Evolutionary conservation across 805 yeast genomes (phyloP).

Genomic region (Candida sakaeoensis): DNA sequence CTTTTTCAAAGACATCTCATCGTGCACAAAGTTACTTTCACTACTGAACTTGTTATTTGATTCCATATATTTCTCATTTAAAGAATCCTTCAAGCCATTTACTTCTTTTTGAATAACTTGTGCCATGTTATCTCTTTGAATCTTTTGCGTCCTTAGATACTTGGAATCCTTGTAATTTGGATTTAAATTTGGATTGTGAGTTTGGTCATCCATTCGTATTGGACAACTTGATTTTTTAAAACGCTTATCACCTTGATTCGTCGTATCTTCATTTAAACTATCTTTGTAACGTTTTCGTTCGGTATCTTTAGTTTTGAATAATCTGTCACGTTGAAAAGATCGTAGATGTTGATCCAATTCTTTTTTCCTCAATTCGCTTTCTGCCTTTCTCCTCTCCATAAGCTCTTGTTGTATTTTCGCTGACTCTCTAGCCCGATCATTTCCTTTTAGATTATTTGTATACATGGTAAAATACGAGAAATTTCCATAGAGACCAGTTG

Average conservation of each 20-base stretch:
- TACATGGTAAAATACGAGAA: slow-evolving; percentile 7
- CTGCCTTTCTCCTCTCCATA: slow-evolving; percentile 11
- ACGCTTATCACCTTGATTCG: slow-evolving; percentile 4
- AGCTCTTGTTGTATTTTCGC: slow-evolving; percentile 11
- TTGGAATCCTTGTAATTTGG: not conserved
- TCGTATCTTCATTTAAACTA: not conserved
- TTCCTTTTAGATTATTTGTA: slow-evolving; percentile 4
- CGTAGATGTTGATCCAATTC: slow-evolving; percentile 6
- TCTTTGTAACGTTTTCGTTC: slow-evolving; percentile 12
- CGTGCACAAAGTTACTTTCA: too few species aligned
- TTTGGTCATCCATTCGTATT: not conserved
- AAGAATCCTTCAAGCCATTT: not conserved
- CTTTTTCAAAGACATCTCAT: not conserved
- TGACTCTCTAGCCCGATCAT: slow-evolving; percentile 12
- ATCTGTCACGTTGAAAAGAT: slow-evolving; percentile 7
- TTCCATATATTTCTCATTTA: not conserved
- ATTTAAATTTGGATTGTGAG: not conserved
- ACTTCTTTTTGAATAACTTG: not conserved
- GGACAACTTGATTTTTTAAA: not conserved
- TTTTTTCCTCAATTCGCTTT: slow-evolving; percentile 12
- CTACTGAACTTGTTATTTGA: too few species aligned
- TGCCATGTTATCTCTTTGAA: not conserved
- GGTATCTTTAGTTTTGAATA: slow-evolving; percentile 11
- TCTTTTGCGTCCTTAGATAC: not conserved
- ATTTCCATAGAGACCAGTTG: not conserved